phyloP scores from a whole-genome alignment of 192 early-diverging fungal species.

The Mortierella alpina region DNA sequence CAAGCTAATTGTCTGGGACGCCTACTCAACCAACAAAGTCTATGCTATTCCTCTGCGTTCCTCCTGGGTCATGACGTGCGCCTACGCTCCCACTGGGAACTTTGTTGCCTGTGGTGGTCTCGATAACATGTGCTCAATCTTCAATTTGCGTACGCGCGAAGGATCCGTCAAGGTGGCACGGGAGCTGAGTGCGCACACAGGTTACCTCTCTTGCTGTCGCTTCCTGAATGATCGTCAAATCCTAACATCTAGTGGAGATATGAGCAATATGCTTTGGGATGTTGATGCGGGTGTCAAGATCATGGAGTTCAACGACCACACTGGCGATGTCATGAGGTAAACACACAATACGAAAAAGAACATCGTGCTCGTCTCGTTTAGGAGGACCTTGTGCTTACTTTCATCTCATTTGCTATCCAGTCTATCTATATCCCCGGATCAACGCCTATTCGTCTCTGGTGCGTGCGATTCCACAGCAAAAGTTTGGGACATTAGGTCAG shows the following conservation, averaged over 20 bases:
- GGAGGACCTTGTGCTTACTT: constrained; percentile 2
- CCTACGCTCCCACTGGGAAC: constrained; percentile 97
- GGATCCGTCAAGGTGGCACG: constrained; percentile 94
- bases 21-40: constrained; percentile 98
- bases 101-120: constrained; percentile 99
- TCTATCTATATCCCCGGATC: constrained; percentile 91
- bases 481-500: constrained; percentile 98
- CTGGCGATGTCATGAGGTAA: constrained; percentile 97
- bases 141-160: constrained; percentile 96
- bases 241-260: constrained; percentile 95
- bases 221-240: constrained; percentile 97
- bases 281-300: constrained; percentile 98
- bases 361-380: background rate
- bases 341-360: background rate
- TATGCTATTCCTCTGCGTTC: constrained; percentile 98
- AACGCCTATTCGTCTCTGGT: constrained; percentile 97
- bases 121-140: constrained; percentile 99
- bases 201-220: constrained; percentile 97
- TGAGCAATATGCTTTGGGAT: constrained; percentile 99
- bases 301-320: constrained; percentile 97
- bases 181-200: constrained; percentile 96
- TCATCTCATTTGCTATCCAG: constrained; percentile 43
- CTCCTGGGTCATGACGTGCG: constrained; percentile 99
- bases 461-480: constrained; percentile 99
- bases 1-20: constrained; percentile 99